phyloP scores from a whole-genome alignment of 352 stramenopile genomes.

The Pythium inflatum region DNA sequence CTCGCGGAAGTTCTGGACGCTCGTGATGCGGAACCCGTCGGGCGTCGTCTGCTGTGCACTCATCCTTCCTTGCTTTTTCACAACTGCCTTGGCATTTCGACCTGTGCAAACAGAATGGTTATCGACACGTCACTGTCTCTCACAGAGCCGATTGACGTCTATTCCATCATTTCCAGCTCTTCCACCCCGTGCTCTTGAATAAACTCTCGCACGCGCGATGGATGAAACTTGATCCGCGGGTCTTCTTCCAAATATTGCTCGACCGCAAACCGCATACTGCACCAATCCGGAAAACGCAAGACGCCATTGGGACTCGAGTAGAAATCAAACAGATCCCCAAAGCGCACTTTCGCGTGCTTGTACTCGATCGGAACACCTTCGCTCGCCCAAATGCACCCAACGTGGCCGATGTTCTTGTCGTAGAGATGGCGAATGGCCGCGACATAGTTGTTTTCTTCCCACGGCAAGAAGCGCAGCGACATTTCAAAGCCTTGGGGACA shows the following conservation, averaged over 20 bases:
- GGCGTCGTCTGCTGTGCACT: too few species aligned
- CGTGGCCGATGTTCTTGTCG: conserved; percentile 3
- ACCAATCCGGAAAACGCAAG: neutral
- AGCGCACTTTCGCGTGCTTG: neutral
- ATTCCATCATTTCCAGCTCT: neutral
- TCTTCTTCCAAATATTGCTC: conserved; percentile 7
- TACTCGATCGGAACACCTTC: neutral
- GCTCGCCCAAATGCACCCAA: neutral
- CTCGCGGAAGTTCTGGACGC: too few species aligned
- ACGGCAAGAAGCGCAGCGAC: neutral
- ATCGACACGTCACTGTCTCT: too few species aligned
- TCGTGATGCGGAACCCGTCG: too few species aligned
- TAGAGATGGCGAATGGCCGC: neutral
- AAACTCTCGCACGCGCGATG: conserved; percentile 10
- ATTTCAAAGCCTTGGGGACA: neutral
- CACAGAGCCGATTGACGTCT: too few species aligned
- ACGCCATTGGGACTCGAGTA: neutral
- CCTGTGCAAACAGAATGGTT: too few species aligned
- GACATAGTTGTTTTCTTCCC: neutral
- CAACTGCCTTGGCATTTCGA: too few species aligned
- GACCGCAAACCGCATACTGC: conserved; percentile 1
- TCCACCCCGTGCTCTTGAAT: conserved; percentile 3
- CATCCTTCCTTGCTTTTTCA: too few species aligned
- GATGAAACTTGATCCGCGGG: conserved; percentile 7
- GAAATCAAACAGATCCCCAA: conserved; percentile 11